Percentiles rank a stretch among this genome's conserved stretches.
Evolutionary conservation across 1,284 basidiomycete species (phyloP).

Genomic region (Ceratobasidium sp.): DNA sequence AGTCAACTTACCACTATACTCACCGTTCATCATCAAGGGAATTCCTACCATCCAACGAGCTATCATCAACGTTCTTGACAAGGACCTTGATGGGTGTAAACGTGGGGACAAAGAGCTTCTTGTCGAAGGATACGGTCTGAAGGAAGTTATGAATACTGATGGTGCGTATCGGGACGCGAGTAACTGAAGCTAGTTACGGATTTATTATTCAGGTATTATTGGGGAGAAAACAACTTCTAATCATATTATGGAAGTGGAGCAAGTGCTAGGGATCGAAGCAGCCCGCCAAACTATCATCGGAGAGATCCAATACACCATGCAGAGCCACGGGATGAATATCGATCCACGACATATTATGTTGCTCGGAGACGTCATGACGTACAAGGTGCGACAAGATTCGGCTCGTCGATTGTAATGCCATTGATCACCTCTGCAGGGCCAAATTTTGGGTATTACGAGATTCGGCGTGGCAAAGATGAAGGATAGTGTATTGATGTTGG

Average conservation of each 20-base stretch:
- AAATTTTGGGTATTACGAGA: constrained; percentile 97
- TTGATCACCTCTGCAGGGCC: constrained; percentile 65
- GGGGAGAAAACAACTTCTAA: constrained; percentile 94
- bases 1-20: constrained; percentile 3
- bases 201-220: constrained; percentile 70
- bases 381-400: constrained; percentile 82
- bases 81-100: constrained; percentile 73
- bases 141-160: constrained; percentile 97
- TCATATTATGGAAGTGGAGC: constrained; percentile 95
- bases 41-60: constrained; percentile 85
- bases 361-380: constrained; percentile 97
- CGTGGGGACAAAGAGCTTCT: constrained; percentile 87
- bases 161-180: constrained; percentile 57
- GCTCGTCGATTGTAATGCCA: neutral
- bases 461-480: constrained; percentile 99
- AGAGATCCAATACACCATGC: constrained; percentile 98
- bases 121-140: constrained; percentile 96
- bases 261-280: constrained; percentile 97
- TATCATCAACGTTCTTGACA: constrained; percentile 90
- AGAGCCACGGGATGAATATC: constrained; percentile 96
- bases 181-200: neutral
- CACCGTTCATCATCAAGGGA: constrained; percentile 62
- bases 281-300: constrained; percentile 94
- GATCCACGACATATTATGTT: constrained; percentile 99
- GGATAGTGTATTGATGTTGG: constrained; percentile 98